Conservation (phyloP, 768 basidiomycete genomes). For the Tricholoma saponaceum region DNA sequence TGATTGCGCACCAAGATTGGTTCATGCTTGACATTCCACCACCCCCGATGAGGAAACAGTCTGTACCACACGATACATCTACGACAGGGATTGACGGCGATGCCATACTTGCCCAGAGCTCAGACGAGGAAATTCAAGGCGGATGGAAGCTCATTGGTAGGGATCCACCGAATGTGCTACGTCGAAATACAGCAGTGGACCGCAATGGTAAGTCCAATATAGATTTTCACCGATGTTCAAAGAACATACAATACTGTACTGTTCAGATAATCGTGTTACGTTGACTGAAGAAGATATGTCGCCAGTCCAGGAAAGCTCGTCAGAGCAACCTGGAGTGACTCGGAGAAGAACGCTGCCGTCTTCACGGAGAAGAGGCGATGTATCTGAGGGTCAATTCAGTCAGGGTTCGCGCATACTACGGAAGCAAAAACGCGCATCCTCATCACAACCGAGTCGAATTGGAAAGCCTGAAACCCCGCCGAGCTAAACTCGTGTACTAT, state of each 20-base stretch:
- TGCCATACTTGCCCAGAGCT: constrained; percentile 32
- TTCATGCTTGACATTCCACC: constrained; percentile 88
- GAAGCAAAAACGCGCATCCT: constrained; percentile 48
- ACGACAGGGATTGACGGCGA: constrained; percentile 42
- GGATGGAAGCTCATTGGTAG: constrained; percentile 53
- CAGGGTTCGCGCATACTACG: constrained; percentile 38
- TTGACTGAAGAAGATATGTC: constrained; percentile 36
- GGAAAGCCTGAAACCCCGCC: constrained; percentile 6
- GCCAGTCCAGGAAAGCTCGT: constrained; percentile 44
- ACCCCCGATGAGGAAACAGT: constrained; percentile 37
- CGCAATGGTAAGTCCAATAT: constrained; percentile 25
- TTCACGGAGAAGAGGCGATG: constrained; percentile 29
- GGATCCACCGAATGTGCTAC: constrained; percentile 38
- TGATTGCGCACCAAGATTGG: constrained; percentile 95
- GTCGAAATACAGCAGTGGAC: constrained; percentile 58
- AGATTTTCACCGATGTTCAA: constrained; percentile 1
- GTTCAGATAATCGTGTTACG: constrained; percentile 19
- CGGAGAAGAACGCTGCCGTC: constrained; percentile 70
- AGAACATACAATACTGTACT: not conserved
- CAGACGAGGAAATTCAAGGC: constrained; percentile 47
- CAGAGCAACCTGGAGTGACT: constrained; percentile 31
- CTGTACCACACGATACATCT: constrained; percentile 11
- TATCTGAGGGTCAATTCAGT: constrained; percentile 8
- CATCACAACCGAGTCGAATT: constrained; percentile 28
- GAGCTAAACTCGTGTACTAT: constrained; percentile 7